These are phyloP conservation scores for Phytopythium sindhum DNA, from an alignment of 352 stramenopile species.

Conservation along the genomic window DNA sequence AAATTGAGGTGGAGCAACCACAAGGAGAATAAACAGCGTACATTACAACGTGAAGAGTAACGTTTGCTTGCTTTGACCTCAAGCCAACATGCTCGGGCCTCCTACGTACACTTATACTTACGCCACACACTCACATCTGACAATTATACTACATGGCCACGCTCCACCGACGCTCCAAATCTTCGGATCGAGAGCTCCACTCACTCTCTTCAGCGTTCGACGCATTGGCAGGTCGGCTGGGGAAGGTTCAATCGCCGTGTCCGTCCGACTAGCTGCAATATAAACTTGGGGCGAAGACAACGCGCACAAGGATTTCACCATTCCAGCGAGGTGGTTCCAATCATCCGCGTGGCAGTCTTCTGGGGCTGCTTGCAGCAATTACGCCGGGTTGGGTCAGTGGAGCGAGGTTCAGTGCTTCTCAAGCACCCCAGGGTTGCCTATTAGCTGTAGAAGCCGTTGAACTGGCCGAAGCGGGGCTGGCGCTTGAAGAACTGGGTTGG, in stretches of 20 bases:
- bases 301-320: no score
- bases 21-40: background rate
- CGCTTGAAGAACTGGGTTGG: slow-evolving; percentile 68
- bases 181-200: background rate
- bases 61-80: background rate
- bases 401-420: no score
- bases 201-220: background rate
- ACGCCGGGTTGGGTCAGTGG: no score
- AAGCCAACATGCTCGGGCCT: background rate
- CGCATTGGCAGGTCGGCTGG: no score
- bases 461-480: slow-evolving; percentile 10
- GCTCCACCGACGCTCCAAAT: background rate
- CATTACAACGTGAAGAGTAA: background rate
- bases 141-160: background rate
- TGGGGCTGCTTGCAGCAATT: no score
- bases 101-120: background rate
- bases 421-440: no score
- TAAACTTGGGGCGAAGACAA: no score
- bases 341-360: no score
- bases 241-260: no score
- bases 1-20: background rate
- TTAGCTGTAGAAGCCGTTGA: slow-evolving; percentile 6
- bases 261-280: no score
- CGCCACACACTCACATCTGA: background rate
- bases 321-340: no score